Evolutionary conservation across 2,329 filamentous ascomycete genomes (phyloP).

Genomic region (Pseudocercospora macadamiae): DNA sequence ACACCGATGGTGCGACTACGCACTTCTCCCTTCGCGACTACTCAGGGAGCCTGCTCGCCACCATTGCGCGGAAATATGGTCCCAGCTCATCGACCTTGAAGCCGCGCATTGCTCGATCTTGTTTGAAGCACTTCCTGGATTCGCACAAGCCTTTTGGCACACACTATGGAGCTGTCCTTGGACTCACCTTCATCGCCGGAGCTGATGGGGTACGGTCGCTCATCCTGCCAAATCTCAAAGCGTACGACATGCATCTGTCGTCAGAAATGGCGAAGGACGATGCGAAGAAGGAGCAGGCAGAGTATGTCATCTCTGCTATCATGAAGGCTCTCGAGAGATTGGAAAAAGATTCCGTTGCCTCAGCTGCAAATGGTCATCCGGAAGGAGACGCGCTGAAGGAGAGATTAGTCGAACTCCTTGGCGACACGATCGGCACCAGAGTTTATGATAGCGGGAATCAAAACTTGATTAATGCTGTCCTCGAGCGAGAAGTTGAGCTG

Average conservation of each 20-base stretch:
- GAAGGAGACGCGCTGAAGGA: constrained; percentile 46
- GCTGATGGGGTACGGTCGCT: constrained; percentile 65
- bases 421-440: constrained; percentile 46
- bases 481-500: background rate
- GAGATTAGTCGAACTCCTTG: constrained; percentile 47
- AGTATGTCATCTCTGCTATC: constrained; percentile 62
- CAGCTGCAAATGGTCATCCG: constrained; percentile 44
- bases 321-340: constrained; percentile 59
- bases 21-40: constrained; percentile 84
- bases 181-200: constrained; percentile 76
- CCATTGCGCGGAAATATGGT: constrained; percentile 79
- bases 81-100: constrained; percentile 79
- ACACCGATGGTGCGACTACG: constrained; percentile 53
- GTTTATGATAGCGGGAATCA: constrained; percentile 45
- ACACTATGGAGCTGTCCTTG: constrained; percentile 85
- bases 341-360: constrained; percentile 46
- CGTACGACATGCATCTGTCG: constrained; percentile 64
- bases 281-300: constrained; percentile 60
- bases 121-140: constrained; percentile 88
- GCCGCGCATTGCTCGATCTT: constrained; percentile 87
- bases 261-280: constrained; percentile 60
- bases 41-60: constrained; percentile 77
- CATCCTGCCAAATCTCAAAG: constrained; percentile 67
- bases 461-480: constrained; percentile 26
- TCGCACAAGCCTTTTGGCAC: constrained; percentile 79